These are phyloP conservation scores for Leishmania martiniquensis DNA, from an alignment of 208 protist genomes.

Conservation along the genomic window DNA sequence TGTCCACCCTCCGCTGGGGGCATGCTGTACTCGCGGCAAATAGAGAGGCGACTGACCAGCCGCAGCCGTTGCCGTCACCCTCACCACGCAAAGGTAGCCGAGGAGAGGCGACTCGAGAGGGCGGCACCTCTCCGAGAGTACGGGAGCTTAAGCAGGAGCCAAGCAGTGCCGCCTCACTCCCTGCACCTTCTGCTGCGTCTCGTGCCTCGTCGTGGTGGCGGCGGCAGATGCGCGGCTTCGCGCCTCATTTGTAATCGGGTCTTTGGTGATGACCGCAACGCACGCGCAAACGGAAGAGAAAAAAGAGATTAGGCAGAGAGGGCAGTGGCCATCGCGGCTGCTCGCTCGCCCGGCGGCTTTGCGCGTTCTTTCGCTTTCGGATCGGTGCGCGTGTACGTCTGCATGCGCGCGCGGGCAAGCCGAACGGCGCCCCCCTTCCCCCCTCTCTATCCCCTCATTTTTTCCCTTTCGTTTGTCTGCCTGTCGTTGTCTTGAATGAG, in stretches of 20 bases:
- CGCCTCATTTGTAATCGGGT: background rate
- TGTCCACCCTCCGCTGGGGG: slow-evolving; percentile 23
- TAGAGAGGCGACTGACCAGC: background rate
- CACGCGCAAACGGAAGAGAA: background rate
- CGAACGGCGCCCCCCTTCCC: too few relatives aligned
- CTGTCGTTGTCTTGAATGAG: background rate
- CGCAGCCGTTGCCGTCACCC: slow-evolving; percentile 8
- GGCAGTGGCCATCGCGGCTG: background rate
- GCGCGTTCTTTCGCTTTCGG: background rate
- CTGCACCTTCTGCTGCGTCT: background rate
- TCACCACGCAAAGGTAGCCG: background rate
- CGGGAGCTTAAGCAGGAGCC: background rate
- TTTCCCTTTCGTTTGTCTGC: background rate
- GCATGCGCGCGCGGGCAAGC: background rate
- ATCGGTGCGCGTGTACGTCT: background rate
- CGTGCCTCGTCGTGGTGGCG: slow-evolving; percentile 7
- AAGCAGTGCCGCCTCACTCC: background rate
- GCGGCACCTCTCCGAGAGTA: background rate
- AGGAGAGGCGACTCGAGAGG: background rate
- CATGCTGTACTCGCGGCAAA: background rate
- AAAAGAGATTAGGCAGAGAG: background rate
- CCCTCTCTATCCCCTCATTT: background rate
- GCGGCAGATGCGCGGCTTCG: slow-evolving; percentile 1
- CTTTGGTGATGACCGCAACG: background rate
- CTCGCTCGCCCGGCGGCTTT: too few relatives aligned